Base-by-base conservation (phyloP, 2,329 filamentous ascomycete genomes). In the Alternaria sp. region DNA sequence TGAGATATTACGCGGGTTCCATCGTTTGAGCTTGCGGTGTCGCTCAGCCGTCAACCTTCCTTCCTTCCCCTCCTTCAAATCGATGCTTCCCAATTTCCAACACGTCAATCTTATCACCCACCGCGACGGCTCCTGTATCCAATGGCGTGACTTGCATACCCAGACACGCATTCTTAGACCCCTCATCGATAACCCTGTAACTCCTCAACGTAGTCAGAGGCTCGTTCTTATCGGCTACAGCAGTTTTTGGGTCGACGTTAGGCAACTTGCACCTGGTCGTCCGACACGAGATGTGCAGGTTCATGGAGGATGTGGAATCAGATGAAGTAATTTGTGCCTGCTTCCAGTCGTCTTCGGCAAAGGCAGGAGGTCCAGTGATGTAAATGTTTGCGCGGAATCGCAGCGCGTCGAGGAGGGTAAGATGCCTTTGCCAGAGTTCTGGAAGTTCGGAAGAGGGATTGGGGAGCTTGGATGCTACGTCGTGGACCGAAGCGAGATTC, bases 321-420 rank as follows among this genome's bases (percentile, higher is more conserved):
- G 57, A 61, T 15, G 60, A 50, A 4, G 49, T 47, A 25, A 72
- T 64, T 5, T 54, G 62, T 40, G 92, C 83, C 26, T 81, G 83
- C 65, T 87, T 89, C 91, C 91, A 93, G 9, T 82, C 82, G 57
- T 93, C 91, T 77, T 94, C 91, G 17, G 88, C 86, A 71, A 91
- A 93, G 5, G 89, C 83, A 2, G 85, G 81, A 0, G 85, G 83
- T 4, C 90, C 90, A 5, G 88, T 87, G 53, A 92, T 80, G 68
- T 92, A 89, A 32, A 94, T 88, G 71, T 94, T 93, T 40, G 91
- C 86, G 23, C 91, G 86, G 79, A 92, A 93, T 12, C 90, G 85
- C 15, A 86, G 80, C 9, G 87, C 86, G 59, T 90, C 87, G 0
- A 93, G 82, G 26, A 84, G 80, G 26, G 83, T 82, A 83, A 77